phyloP scores from a whole-genome alignment of 495 filamentous ascomycete species.

The Podospora sp. region DNA sequence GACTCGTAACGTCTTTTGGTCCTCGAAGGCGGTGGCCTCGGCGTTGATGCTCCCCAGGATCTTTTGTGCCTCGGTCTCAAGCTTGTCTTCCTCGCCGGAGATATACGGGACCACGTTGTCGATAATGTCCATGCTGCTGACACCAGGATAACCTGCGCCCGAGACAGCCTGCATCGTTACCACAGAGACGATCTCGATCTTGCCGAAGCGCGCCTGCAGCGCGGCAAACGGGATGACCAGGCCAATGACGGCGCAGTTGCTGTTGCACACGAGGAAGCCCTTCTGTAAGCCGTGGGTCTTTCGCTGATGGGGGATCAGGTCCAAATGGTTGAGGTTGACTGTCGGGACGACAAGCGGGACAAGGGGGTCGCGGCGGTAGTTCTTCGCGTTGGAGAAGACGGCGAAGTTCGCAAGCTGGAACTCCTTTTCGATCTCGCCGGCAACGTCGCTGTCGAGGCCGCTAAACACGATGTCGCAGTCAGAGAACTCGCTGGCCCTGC shows the following conservation, averaged over 20 bases:
- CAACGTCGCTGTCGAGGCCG: constrained; percentile 82
- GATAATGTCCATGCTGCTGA: constrained; percentile 70
- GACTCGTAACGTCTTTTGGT: constrained; percentile 64
- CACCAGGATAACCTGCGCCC: constrained; percentile 85
- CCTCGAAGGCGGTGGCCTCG: constrained; percentile 65
- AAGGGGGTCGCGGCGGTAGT: constrained; percentile 78
- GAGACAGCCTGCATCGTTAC: constrained; percentile 89
- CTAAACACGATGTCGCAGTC: constrained; percentile 91
- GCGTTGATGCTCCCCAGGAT: constrained; percentile 72
- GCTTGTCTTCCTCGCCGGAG: constrained; percentile 86
- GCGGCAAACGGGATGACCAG: constrained; percentile 88
- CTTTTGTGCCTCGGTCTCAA: constrained; percentile 83
- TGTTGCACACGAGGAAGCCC: constrained; percentile 86
- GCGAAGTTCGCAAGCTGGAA: constrained; percentile 77
- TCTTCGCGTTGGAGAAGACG: constrained; percentile 90
- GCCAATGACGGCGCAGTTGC: constrained; percentile 88
- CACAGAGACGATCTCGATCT: constrained; percentile 72
- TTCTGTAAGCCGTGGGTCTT: constrained; percentile 65
- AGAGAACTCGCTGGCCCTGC: constrained; percentile 70
- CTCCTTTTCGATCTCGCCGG: constrained; percentile 78
- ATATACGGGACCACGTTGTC: constrained; percentile 89
- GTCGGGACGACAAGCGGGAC: constrained; percentile 87
- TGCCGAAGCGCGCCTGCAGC: constrained; percentile 74
- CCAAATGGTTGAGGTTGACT: constrained; percentile 77
- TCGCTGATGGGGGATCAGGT: constrained; percentile 76